A percentile compares a stretch with the other conserved stretches of the same genome.
Conservation (phyloP, 331 rosid species). For the Stylosanthes scabra region DNA sequence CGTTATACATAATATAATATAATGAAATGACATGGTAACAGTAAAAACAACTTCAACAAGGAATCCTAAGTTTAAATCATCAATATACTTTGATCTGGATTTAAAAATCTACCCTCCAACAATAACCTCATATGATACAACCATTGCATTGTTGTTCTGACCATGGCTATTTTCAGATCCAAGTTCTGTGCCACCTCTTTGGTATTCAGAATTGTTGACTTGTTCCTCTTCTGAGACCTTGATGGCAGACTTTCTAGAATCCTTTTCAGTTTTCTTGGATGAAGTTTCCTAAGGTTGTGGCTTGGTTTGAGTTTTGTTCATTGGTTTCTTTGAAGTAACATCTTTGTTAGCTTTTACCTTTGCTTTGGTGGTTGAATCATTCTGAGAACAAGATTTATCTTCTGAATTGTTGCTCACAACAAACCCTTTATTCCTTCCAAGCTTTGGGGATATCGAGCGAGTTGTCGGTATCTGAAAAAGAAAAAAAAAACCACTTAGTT, state of each 20-base stretch:
- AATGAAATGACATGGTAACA: constrained; percentile 43
- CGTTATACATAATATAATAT: constrained; percentile 55
- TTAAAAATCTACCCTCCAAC: constrained; percentile 64
- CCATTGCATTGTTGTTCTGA: constrained; percentile 43
- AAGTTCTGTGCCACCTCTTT: constrained; percentile 39
- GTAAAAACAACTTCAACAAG: constrained; percentile 39
- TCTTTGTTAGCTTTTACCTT: constrained; percentile 49
- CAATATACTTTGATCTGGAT: constrained; percentile 36
- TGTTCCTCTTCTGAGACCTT: constrained; percentile 42
- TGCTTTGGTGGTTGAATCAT: constrained; percentile 53
- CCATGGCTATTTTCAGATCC: constrained; percentile 42
- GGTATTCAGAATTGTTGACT: constrained; percentile 35
- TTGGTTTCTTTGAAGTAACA: constrained; percentile 59
- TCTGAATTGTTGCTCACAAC: constrained; percentile 58
- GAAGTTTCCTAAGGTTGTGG: constrained; percentile 52
- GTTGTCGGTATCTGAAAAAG: constrained; percentile 81
- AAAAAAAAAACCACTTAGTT: neutral
- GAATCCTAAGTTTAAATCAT: constrained; percentile 37
- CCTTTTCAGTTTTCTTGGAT: constrained; percentile 46
- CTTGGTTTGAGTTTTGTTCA: constrained; percentile 56
- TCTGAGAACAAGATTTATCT: constrained; percentile 52
- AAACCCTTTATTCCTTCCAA: constrained; percentile 77
- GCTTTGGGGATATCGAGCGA: constrained; percentile 90
- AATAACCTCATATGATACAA: constrained; percentile 63
- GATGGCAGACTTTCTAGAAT: constrained; percentile 29